These are phyloP conservation scores for Phytophthora chlamydospora DNA, from an alignment of 352 stramenopile genomes.

Conservation along the genomic window DNA sequence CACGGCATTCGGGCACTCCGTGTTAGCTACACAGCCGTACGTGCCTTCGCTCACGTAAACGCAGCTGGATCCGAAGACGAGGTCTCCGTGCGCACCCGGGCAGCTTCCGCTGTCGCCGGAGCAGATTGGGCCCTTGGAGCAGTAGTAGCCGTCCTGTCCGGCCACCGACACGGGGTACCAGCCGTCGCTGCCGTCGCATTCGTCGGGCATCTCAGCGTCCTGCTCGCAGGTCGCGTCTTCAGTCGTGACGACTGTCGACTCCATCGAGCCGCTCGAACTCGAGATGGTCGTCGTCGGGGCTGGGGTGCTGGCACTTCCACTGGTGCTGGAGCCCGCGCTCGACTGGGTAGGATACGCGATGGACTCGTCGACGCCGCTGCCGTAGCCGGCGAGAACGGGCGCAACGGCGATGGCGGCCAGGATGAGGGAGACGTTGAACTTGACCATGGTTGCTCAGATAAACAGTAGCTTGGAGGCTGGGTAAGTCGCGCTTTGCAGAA, in stretches of 20 bases:
- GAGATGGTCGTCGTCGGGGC: too few species aligned
- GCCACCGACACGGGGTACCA: conserved; percentile 44
- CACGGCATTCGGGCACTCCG: conserved; percentile 17
- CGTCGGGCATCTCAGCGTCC: conserved; percentile 21
- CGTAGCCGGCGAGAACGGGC: conserved; percentile 14
- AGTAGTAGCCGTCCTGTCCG: conserved; percentile 35
- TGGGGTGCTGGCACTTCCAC: conserved; percentile 1
- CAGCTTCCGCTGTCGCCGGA: conserved; percentile 27
- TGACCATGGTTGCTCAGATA: conserved; percentile 39
- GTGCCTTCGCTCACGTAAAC: conserved; percentile 18
- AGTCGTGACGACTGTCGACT: background rate
- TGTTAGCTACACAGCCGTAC: conserved; percentile 39
- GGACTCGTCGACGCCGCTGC: background rate
- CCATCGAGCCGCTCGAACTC: background rate
- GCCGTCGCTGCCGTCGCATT: conserved; percentile 35
- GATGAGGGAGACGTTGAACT: conserved; percentile 37
- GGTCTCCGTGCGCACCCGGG: conserved; percentile 27
- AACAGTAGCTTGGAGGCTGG: conserved; percentile 15
- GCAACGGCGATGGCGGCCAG: conserved; percentile 27
- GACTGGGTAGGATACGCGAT: conserved; percentile 12
- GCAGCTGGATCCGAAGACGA: conserved; percentile 36
- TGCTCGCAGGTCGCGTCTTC: conserved; percentile 15
- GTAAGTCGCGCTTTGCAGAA: conserved; percentile 36
- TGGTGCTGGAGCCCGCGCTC: conserved; percentile 9
- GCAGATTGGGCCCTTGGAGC: conserved; percentile 39